phyloP scores from a whole-genome alignment of 164 flowering plant genomes.

The Magnolia officinalis region DNA sequence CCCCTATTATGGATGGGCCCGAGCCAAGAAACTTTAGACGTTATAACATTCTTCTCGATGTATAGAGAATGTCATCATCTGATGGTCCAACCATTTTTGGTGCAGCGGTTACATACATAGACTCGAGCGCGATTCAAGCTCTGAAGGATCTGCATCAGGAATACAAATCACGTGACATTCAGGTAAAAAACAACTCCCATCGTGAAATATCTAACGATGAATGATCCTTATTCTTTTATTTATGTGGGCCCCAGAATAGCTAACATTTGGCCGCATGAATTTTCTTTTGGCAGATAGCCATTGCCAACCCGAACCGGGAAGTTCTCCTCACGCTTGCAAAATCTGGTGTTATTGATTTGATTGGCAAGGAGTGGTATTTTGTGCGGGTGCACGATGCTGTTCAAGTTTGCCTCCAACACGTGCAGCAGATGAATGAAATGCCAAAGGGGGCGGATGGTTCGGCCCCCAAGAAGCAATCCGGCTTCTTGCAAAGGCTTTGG shows the following conservation, averaged over 20 bases:
- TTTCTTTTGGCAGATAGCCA: slow-evolving; percentile 54
- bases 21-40: background rate
- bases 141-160: slow-evolving; percentile 84
- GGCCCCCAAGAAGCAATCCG: slow-evolving; percentile 17
- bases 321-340: slow-evolving; percentile 66
- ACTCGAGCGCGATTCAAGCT: slow-evolving; percentile 95
- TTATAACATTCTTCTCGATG: background rate
- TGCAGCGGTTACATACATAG: slow-evolving; percentile 92
- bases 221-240: background rate
- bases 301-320: slow-evolving; percentile 85
- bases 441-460: slow-evolving; percentile 20
- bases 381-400: slow-evolving; percentile 97
- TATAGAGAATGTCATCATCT: background rate
- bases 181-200: slow-evolving; percentile 36
- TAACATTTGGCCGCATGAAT: background rate
- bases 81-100: slow-evolving; percentile 7
- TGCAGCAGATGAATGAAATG: slow-evolving; percentile 42
- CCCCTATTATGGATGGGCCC: too few species aligned
- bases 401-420: slow-evolving; percentile 91
- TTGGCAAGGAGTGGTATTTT: slow-evolving; percentile 96
- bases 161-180: slow-evolving; percentile 75
- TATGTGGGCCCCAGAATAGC: background rate
- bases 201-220: background rate
- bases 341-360: slow-evolving; percentile 66
- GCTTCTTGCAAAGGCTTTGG: slow-evolving; percentile 36